Conservation (phyloP, 495 filamentous ascomycete genomes). For the Talaromyces stipitatus region DNA sequence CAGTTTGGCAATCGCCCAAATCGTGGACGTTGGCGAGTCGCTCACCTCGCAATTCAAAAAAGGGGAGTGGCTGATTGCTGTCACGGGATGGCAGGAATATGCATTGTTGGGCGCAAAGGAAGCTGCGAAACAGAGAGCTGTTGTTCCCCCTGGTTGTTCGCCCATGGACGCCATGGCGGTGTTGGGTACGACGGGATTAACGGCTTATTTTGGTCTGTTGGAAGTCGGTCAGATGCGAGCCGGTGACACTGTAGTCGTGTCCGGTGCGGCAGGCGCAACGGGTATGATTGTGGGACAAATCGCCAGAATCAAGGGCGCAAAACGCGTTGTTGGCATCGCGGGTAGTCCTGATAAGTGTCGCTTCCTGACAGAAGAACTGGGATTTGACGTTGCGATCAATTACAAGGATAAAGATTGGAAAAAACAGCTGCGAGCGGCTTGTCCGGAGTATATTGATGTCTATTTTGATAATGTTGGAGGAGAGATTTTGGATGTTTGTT, state of each 20-base stretch:
- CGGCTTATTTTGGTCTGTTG: conserved; percentile 61
- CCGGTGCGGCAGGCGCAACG: conserved; percentile 63
- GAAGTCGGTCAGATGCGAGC: conserved; percentile 48
- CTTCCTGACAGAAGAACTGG: conserved; percentile 40
- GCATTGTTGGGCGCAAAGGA: conserved; percentile 41
- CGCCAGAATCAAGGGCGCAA: conserved; percentile 53
- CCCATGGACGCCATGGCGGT: conserved; percentile 55
- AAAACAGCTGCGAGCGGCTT: conserved; percentile 37
- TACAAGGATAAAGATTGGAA: conserved; percentile 50
- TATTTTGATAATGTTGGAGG: conserved; percentile 53
- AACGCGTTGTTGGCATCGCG: conserved; percentile 43
- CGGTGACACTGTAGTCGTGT: conserved; percentile 59
- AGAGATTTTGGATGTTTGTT: conserved; percentile 46
- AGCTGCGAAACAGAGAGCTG: conserved; percentile 24
- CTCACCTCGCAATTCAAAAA: conserved; percentile 31
- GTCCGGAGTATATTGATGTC: conserved; percentile 47
- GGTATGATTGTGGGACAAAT: conserved; percentile 65
- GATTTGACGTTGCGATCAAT: conserved; percentile 46
- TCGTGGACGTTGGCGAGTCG: conserved; percentile 35
- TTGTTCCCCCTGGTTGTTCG: conserved; percentile 37
- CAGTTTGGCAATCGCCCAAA: conserved; percentile 47
- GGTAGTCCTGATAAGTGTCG: conserved; percentile 42
- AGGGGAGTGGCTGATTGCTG: conserved; percentile 46
- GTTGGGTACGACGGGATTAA: conserved; percentile 51
- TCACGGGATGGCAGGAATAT: conserved; percentile 56